These are phyloP conservation scores for Claviceps paspali DNA, from an alignment of 2,329 filamentous ascomycete genomes.

Conservation along the genomic window DNA sequence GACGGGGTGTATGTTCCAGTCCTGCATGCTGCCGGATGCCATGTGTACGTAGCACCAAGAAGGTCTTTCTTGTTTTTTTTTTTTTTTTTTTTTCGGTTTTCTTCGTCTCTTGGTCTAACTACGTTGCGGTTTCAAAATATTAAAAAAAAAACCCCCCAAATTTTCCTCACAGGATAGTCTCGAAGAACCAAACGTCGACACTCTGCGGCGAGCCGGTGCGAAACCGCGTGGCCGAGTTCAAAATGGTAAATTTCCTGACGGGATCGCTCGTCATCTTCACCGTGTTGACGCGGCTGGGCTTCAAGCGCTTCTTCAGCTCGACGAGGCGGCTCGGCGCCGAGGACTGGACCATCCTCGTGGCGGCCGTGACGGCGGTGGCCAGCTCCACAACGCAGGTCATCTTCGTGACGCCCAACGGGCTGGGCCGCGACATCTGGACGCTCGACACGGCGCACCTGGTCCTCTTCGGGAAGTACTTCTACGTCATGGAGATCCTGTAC, in stretches of 20 bases:
- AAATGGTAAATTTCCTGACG: constrained; percentile 15
- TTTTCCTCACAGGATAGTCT: no score
- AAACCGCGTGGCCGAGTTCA: constrained; percentile 15
- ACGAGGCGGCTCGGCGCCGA: constrained; percentile 16
- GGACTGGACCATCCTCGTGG: constrained; percentile 16
- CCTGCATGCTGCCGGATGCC: constrained; percentile 5
- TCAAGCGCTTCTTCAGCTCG: constrained; percentile 13
- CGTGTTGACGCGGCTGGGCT: constrained; percentile 18
- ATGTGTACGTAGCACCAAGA: constrained; percentile 5
- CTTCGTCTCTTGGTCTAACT: no score
- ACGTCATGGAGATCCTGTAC: constrained; percentile 23
- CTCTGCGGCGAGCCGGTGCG: constrained; percentile 9
- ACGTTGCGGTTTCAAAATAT: no score
- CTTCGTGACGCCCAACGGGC: constrained; percentile 17
- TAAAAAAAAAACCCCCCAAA: no score
- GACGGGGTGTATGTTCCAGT: constrained; percentile 11
- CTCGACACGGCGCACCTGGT: constrained; percentile 21
- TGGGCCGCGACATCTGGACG: constrained; percentile 29
- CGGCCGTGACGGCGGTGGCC: constrained; percentile 10
- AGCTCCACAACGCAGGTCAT: constrained; percentile 12
- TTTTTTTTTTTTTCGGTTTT: no score
- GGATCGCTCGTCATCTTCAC: constrained; percentile 18
- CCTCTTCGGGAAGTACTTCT: constrained; percentile 22
- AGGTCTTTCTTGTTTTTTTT: no score
- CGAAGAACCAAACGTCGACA: constrained; percentile 9